Evolutionary conservation across 495 filamentous ascomycete species (phyloP).

Genomic region (Glonium stellatum): DNA sequence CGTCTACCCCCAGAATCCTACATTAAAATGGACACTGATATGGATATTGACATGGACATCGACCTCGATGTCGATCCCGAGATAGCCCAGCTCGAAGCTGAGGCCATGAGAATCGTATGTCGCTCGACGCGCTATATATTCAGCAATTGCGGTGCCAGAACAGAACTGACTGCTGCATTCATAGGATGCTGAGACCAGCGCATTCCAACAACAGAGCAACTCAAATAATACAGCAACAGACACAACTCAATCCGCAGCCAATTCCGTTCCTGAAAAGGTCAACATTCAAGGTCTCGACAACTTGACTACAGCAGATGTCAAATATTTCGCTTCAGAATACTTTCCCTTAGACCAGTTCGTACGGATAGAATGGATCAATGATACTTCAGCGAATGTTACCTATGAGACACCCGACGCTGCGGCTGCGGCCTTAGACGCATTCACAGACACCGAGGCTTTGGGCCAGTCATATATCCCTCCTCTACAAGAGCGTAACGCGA

Average conservation of each 20-base stretch:
- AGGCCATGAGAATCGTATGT: background rate
- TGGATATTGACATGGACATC: constrained; percentile 17
- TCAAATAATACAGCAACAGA: background rate
- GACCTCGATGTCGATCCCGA: constrained; percentile 13
- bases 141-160: background rate
- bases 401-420: constrained; percentile 68
- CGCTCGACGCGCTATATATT: background rate
- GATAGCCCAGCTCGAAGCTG: background rate
- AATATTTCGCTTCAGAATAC: constrained; percentile 60
- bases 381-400: constrained; percentile 78
- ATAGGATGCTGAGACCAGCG: background rate
- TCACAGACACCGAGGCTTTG: constrained; percentile 44
- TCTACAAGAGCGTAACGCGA: constrained; percentile 44
- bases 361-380: constrained; percentile 89
- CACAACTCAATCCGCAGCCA: background rate
- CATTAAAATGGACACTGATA: constrained; percentile 1
- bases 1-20: background rate
- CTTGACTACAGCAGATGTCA: constrained; percentile 69
- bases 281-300: constrained; percentile 77
- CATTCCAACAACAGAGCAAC: background rate
- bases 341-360: constrained; percentile 47
- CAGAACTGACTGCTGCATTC: background rate
- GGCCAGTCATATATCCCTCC: constrained; percentile 21
- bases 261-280: constrained; percentile 55
- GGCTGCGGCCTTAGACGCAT: constrained; percentile 58